A percentile compares a stretch with the other conserved stretches of the same genome.
Evolutionary conservation across 192 early-diverging fungal genomes (phyloP).

Genomic region (Umbelopsis sp.): DNA sequence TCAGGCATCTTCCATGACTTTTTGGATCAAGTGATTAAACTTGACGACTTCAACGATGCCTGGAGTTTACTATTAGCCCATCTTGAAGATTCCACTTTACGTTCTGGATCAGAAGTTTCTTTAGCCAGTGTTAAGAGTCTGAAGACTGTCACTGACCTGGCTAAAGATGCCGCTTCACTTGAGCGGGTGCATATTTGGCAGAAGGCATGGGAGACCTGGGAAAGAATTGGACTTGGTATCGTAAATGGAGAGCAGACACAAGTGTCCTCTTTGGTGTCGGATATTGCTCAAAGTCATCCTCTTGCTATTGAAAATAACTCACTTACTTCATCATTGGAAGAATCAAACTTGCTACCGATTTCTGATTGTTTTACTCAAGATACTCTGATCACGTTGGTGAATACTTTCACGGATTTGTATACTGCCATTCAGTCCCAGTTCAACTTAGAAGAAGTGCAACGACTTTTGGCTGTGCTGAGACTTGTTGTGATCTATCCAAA

Average conservation of each 20-base stretch:
- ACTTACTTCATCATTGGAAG: conserved; percentile 28
- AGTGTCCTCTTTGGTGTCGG: background rate
- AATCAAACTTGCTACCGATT: conserved; percentile 27
- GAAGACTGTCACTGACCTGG: conserved; percentile 57
- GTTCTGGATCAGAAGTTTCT: conserved; percentile 75
- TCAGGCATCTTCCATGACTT: conserved; percentile 70
- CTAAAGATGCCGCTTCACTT: conserved; percentile 35
- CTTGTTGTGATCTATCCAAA: conserved; percentile 66
- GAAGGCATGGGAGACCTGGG: conserved; percentile 70
- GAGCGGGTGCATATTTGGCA: conserved; percentile 56
- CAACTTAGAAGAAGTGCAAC: conserved; percentile 53
- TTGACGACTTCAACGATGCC: conserved; percentile 68
- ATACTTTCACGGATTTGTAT: conserved; percentile 68
- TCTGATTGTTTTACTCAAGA: conserved; percentile 69
- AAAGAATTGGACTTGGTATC: conserved; percentile 72
- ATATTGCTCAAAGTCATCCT: conserved; percentile 1
- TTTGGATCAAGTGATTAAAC: conserved; percentile 57
- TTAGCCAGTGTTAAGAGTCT: conserved; percentile 76
- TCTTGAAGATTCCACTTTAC: conserved; percentile 68
- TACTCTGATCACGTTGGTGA: conserved; percentile 63
- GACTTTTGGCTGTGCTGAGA: conserved; percentile 51
- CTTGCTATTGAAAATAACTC: conserved; percentile 29
- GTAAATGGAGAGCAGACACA: conserved; percentile 23
- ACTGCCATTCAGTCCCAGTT: conserved; percentile 55
- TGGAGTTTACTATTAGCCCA: conserved; percentile 75